Evolutionary conservation across 768 basidiomycete genomes (phyloP).

Genomic region (Leccinum disarticulatum): DNA sequence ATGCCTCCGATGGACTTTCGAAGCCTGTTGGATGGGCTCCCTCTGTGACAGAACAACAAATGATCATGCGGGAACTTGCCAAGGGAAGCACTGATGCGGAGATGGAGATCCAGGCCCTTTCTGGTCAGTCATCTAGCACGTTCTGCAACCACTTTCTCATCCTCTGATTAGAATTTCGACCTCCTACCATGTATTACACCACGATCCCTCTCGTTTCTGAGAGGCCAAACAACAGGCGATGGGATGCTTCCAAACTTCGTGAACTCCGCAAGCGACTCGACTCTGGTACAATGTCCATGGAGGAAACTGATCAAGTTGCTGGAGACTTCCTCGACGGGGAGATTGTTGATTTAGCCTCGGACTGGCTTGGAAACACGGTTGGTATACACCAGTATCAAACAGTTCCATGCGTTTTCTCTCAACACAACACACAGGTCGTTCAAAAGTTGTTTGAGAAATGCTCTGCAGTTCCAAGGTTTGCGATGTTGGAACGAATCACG

Average conservation of each 20-base stretch:
- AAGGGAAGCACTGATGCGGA: slow-evolving; percentile 76
- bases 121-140: slow-evolving; percentile 54
- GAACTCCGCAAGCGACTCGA: slow-evolving; percentile 94
- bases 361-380: slow-evolving; percentile 95
- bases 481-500: slow-evolving; percentile 90
- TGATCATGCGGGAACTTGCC: slow-evolving; percentile 93
- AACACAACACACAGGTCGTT: slow-evolving; percentile 60
- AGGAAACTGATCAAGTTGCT: slow-evolving; percentile 90
- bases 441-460: slow-evolving; percentile 96
- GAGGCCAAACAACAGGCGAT: slow-evolving; percentile 78
- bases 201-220: slow-evolving; percentile 90
- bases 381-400: slow-evolving; percentile 13
- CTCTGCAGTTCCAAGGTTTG: slow-evolving; percentile 70
- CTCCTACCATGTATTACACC: slow-evolving; percentile 94
- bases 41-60: slow-evolving; percentile 90
- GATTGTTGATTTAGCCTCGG: slow-evolving; percentile 91
- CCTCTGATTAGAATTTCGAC: slow-evolving; percentile 70
- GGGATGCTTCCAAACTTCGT: slow-evolving; percentile 92
- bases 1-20: slow-evolving; percentile 52
- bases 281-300: slow-evolving; percentile 76
- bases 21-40: slow-evolving; percentile 69
- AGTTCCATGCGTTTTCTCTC: background rate
- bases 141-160: slow-evolving; percentile 3
- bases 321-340: slow-evolving; percentile 91
- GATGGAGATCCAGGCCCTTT: slow-evolving; percentile 78